These are phyloP conservation scores for Hemisphaericaspora nanyangensis DNA, from an alignment of 805 yeast genomes.

Conservation along the genomic window DNA sequence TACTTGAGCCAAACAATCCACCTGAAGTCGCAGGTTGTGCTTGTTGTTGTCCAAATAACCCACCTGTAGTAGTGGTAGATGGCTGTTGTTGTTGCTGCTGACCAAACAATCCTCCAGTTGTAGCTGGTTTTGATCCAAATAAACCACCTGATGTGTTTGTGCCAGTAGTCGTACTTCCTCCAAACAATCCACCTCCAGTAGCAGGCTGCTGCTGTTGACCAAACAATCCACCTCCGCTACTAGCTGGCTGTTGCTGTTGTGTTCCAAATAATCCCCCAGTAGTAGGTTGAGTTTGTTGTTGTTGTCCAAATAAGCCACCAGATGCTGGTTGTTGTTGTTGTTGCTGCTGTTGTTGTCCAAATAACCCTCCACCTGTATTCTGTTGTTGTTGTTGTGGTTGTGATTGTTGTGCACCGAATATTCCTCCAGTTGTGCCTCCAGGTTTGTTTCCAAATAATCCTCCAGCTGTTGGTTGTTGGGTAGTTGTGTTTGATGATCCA, in stretches of 20 bases:
- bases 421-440: conserved; percentile 6
- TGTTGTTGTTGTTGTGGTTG: conserved; percentile 9
- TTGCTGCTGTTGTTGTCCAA: conserved; percentile 16
- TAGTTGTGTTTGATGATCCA: conserved; percentile 13
- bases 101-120: conserved; percentile 21
- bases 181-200: conserved; percentile 20
- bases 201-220: conserved; percentile 11
- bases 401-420: conserved; percentile 4
- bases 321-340: conserved; percentile 4
- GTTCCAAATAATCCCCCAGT: conserved; percentile 6
- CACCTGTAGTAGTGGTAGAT: conserved; percentile 13
- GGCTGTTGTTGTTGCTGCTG: conserved; percentile 9
- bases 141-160: conserved; percentile 15
- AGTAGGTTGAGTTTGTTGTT: conserved; percentile 5
- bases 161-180: conserved; percentile 13
- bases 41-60: conserved; percentile 19
- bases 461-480: neutral
- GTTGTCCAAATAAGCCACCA: conserved; percentile 23
- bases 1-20: conserved; percentile 23
- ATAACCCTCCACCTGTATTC: conserved; percentile 7
- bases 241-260: conserved; percentile 8
- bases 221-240: conserved; percentile 20
- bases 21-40: conserved; percentile 18
- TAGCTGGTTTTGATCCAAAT: conserved; percentile 14
- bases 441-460: conserved; percentile 18